These are phyloP conservation scores for Cryptosporidium felis DNA, from an alignment of 169 alveolate species.

Conservation along the genomic window DNA sequence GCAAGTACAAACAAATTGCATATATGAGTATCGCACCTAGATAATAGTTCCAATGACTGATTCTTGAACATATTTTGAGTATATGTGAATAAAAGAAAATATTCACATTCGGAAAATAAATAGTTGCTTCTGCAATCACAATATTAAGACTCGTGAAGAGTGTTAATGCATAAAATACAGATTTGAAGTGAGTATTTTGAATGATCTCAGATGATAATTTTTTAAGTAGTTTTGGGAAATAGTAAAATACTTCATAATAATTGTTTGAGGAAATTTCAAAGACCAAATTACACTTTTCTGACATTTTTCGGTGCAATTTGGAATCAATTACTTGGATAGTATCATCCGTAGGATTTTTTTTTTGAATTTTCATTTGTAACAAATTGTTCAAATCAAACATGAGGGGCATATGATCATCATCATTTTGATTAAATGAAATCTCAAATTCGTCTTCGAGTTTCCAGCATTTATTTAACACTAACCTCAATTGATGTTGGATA, in stretches of 20 bases:
- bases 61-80: neutral
- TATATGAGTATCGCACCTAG: neutral
- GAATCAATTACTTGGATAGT: no score
- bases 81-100: conserved; percentile 18
- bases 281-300: no score
- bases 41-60: neutral
- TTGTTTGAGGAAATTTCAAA: no score
- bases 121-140: conserved; percentile 33
- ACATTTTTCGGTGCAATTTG: no score
- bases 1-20: neutral
- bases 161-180: neutral
- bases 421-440: no score
- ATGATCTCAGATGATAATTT: no score
- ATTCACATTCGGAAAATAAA: conserved; percentile 20
- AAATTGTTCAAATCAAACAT: no score
- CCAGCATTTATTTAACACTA: conserved; percentile 14
- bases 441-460: neutral
- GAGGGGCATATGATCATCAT: no score
- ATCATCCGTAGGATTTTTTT: no score
- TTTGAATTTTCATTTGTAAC: no score
- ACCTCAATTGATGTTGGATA: conserved; percentile 6
- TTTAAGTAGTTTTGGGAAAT: no score
- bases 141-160: conserved; percentile 6
- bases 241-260: no score
- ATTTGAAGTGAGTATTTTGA: neutral